phyloP scores from a whole-genome alignment of 306 rosid genomes.

The barrel medic (Medicago truncatula) region DNA sequence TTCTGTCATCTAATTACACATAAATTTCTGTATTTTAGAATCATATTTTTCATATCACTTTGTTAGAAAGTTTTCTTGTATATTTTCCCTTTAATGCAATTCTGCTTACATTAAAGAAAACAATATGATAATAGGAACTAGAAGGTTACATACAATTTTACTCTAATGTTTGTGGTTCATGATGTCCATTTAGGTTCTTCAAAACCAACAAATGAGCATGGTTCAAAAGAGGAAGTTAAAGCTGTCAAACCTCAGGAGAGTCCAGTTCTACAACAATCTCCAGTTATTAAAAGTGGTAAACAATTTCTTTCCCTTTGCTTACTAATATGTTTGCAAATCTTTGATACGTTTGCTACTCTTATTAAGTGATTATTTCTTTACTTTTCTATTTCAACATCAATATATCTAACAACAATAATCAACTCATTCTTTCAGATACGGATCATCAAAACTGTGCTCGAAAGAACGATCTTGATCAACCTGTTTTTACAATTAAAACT shows the following conservation, averaged over 20 bases:
- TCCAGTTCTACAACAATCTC: constrained; percentile 28
- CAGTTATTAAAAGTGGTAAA: constrained; percentile 35
- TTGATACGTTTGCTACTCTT: background rate
- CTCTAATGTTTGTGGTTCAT: constrained; percentile 1
- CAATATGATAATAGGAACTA: background rate
- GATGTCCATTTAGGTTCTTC: background rate
- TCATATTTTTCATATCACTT: background rate
- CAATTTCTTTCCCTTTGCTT: background rate
- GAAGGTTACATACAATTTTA: background rate
- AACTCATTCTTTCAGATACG: constrained; percentile 33
- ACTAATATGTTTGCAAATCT: background rate
- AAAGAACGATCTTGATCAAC: constrained; percentile 38
- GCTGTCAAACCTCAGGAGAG: background rate
- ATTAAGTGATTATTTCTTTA: background rate
- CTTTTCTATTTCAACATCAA: background rate
- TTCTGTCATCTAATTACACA: background rate
- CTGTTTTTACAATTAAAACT: constrained; percentile 16
- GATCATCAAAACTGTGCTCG: constrained; percentile 38
- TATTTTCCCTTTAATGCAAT: background rate
- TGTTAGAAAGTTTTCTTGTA: background rate
- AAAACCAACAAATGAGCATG: constrained; percentile 1
- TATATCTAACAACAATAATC: constrained; percentile 4
- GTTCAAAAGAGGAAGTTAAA: constrained; percentile 14
- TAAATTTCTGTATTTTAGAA: too few species aligned
- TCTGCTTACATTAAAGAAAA: too few species aligned